Base-by-base conservation (phyloP, 495 filamentous ascomycete species). In the Pyronema omphalodes region DNA sequence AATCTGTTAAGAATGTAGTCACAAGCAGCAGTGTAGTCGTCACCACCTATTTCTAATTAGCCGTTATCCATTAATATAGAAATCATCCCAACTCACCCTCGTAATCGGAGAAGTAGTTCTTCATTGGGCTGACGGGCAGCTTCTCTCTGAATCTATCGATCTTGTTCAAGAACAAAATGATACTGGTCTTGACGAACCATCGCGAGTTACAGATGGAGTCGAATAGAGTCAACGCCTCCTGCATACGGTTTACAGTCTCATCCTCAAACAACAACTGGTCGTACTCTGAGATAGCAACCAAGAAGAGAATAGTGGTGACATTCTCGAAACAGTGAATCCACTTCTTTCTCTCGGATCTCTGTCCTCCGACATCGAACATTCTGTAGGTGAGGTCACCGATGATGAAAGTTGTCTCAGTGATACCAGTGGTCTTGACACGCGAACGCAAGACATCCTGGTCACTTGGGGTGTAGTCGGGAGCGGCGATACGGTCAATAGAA, bases 261-360 rank as follows among this genome's bases (percentile, higher is more conserved):
- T 98, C 91, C 70, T 98, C 91, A 67, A 98, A 94, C 18, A 98
- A 77, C 59, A 95, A 74, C 71, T 96, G 91, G 67, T 98, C 91
- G 75, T 98, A 98, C 68, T 94, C 91, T 63, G 91, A 96, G 67
- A 98, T 98, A 68, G 91, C 91, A 54, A 96, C 91, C 54, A 98
- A 71, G 80, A 98, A 98, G 37, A 98, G 83, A 61, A 98, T 94
- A 14, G 91, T 94, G 44, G 89, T 94, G 65, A 98, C 91, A 63
- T 98, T 96, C 73, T 98, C 91, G 72, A 98, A 98, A 74, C 89
- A 94, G 74, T 99, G 91, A 56, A 99, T 99, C 91, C 91, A 99
- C 82, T 99, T 99, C 83, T 99, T 99, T 59, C 91, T 84, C 71
- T 99, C 91, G 1, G 93, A 96, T 61, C 91, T 83, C 71, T 96